Base-by-base conservation (phyloP, 176 grass and related monocot species). In the Oryza glumipatula region DNA sequence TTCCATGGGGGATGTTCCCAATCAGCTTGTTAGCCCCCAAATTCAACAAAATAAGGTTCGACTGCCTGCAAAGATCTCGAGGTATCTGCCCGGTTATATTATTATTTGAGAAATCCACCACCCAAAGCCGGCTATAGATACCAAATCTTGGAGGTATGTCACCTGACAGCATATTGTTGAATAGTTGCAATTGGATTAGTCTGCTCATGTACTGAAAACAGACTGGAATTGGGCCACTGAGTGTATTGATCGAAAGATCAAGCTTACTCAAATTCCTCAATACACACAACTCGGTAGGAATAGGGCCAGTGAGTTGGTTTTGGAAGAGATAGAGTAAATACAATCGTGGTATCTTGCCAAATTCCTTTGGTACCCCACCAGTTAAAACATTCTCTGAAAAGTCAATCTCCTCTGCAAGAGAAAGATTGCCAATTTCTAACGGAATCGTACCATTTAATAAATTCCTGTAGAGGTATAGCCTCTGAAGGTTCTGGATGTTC, bases 81-180 rank as follows among this genome's bases (percentile, higher is more conserved):
- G 97, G 97, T 84, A 99, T 92, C 77, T 89, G 90, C 70, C 97
- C 97, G 4, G 88, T 89, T 71, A 99, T 88, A 43, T 82, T 96
- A 68, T 99, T 99, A 35, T 92, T 89, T 51, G 97, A 99, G 74
- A 99, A 96, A 88, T 99, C 97, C 74, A 96, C 90, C 80, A 96
- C 97, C 97, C 97, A 99, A 24, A 99, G 92, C 45, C 72, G 86
- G 65, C 90, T 94, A 80, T 92, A 94, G 41, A 94, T 78, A 69
- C 97, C 97, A 88, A 99, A 81, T 79, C 78, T 92, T 76, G 85
- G 75, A 86, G 97, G 97, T 86, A 99, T 99, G 35, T 66, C 80
- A 15, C 97, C 97, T 47, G 89, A 89, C 51, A 99, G 88, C 86
- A 76, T 80, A 84, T 99, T 99, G 48, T 88, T 77, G 75, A 96